Conservation (phyloP, 169 alveolate species). For the Plasmodium vivax region DNA sequence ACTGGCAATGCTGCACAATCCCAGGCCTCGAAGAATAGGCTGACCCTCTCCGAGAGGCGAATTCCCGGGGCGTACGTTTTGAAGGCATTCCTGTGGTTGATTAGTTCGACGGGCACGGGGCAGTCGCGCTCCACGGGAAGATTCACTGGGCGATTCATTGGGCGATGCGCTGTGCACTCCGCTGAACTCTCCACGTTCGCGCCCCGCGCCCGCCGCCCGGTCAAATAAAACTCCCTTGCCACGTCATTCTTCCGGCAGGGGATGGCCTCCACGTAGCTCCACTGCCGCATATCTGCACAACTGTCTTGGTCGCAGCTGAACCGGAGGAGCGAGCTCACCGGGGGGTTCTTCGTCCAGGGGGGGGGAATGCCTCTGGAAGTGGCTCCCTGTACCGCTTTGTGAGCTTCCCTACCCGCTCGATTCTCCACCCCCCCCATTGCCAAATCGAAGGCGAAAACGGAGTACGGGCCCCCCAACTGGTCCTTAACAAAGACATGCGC, state of each 20-base stretch:
- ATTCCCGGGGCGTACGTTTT: constrained; percentile 50
- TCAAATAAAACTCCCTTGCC: constrained; percentile 25
- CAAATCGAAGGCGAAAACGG: constrained; percentile 52
- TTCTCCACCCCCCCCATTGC: background rate
- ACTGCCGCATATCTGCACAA: constrained; percentile 40
- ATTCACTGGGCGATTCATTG: too few relatives aligned
- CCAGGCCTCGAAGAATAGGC: constrained; percentile 68
- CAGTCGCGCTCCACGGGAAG: too few relatives aligned
- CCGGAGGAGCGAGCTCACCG: constrained; percentile 17
- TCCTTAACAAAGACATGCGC: constrained; percentile 34
- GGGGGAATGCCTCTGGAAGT: background rate
- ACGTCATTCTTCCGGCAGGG: constrained; percentile 24
- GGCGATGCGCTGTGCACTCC: too few relatives aligned
- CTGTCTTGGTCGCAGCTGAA: constrained; percentile 19
- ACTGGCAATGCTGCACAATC: constrained; percentile 57
- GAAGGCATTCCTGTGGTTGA: constrained; percentile 48
- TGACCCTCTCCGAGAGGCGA: constrained; percentile 47
- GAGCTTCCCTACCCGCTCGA: too few relatives aligned
- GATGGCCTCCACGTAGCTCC: constrained; percentile 40
- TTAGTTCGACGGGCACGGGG: constrained; percentile 50
- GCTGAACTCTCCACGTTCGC: background rate
- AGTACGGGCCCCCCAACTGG: constrained; percentile 34
- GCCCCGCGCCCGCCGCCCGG: background rate
- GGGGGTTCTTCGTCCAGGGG: too few relatives aligned
- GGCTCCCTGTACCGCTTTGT: background rate